Base-by-base conservation (phyloP, 768 basidiomycete genomes). In the Mycena olivaceomarginata region DNA sequence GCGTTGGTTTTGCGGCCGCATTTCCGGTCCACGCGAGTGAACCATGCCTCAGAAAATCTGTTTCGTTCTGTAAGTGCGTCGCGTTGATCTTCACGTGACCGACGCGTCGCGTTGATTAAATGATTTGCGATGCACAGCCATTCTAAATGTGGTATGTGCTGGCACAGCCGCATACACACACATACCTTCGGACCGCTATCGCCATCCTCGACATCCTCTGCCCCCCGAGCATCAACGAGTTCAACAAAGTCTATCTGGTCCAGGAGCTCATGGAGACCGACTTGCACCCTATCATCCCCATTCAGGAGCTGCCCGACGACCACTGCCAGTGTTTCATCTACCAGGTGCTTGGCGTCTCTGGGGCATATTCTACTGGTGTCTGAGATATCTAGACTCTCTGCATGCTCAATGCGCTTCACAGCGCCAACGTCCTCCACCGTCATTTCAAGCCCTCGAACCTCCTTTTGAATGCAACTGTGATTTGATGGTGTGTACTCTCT, bases 291-390 rank as follows among this genome's bases (percentile, higher is more conserved):
- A 98, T 99, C 63, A 99, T 99, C 81, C 91, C 96, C 37, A 98
- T 98, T 0, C 98, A 99, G 85, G 93, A 95, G 75, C 89, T 99
- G 56, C 95, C 94, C 74, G 98, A 99, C 83, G 97, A 99, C 83
- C 98, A 99, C 83, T 94, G 93, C 80, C 97, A 99, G 85, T 99
- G 99, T 85, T 99, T 99, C 83, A 94, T 98, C 79, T 99, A 99
- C 85, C 98, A 99, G 90, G 94, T 93, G 77, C 66, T 45, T 45
- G 3, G 18, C 5, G 20, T 9, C 18, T 48, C 16, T 67, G 1
- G 5, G 13, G 2, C 2, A 5, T 13, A 25, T 20, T n/a, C 7
- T 60, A 4, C 37, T 37, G 22, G 9, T 15, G 3, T 8, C 41
- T 46, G 48, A 16, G 40, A 5, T 7, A 6, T 7, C 31, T 81